Evolutionary conservation across 1,284 basidiomycete genomes (phyloP), one percentile per base, ranked within the genome.

Genomic region (Agroathelia rolfsii): DNA sequence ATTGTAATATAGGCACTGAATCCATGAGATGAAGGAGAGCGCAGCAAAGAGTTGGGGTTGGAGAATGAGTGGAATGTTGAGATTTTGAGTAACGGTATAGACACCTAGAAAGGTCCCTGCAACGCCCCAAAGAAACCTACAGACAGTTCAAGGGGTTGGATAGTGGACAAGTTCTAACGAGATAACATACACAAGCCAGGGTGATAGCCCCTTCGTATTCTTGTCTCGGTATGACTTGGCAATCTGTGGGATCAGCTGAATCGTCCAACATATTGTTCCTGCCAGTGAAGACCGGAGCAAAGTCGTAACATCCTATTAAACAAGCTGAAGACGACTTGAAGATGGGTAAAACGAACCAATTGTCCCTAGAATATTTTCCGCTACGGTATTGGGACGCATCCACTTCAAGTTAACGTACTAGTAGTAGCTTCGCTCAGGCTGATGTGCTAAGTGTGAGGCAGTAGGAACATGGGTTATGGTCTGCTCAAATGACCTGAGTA

Each of bases 161-260:
- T 24, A n/a, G 26, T 3, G 20, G 18, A 20, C 12, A 9, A 18
- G 20, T 17, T 3, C 21, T 6, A 24, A 32, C 13, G 16, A 17
- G 10, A 13, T n/a, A 28, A 73, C 72, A 69, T 65, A 80, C 76
- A 85, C 72, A 21, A 90, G 65, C 50, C 61, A 74, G 10, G 65
- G 67, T 0, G 83, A 86, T 4, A 88, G 62, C 0, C 86, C 85
- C 15, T 74, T 64, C 0, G 80, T 84, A 18, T 71, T 72, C 48
- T 86, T 82, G 13, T 66, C 60, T n/a, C 74, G 66, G 56, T 72
- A 78, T 43, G 69, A 80, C 52, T 88, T 87, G 68, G 72, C 73
- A 13, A 78, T 66, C 48, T 87, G 85, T 8, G 84, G 85, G 8
- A 86, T 51, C 18, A 88, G 60, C 50, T 85, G 77, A 3, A 68